Base-by-base conservation (phyloP, 495 filamentous ascomycete species). In the Tuber brumale region DNA sequence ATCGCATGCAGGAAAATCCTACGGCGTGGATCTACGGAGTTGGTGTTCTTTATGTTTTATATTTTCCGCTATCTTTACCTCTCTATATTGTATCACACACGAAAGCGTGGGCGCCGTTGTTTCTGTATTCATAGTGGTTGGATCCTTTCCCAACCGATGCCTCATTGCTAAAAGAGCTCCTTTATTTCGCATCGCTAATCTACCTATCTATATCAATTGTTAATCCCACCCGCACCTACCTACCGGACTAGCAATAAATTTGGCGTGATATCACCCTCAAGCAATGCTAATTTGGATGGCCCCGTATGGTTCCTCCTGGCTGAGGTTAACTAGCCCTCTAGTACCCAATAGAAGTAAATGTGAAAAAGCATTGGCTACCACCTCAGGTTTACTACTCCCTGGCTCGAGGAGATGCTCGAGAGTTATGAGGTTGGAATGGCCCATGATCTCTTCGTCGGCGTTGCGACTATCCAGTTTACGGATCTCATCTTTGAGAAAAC, bases 271-370 rank as follows among this genome's bases (percentile, higher is more conserved):
- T 43, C 71, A 31, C 7, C 72, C 46, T 73, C 72, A 73, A 71
- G 70, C 61, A 43, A 82, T 75, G 48, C 81, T 70, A 37, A 82
- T 79, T 57, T 82, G 81, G 41, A 82, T 82, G 51, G 45, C 70
- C 42, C 81, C 78, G 66, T 76, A 82, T 3, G n/a, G 57, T 27
- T 84, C 83, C n/a, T 84, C 82, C 79, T 90, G 89, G 73, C 83
- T 79, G 10, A 89, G 84, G 37, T 75, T 76, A 27, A 90, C 73
- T 70, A 91, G 75, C 0, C 86, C 86, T 82, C 87, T 91, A 12
- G 89, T 91, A 6, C 89, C 90, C 69, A 93, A 87, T 39, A 88
- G 85, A 23, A 93, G 87, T 39, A 88, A 85, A 85, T 93, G 90
- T 83, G 90, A 85, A 66, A 93, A 83, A 0, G 84, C 91, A 74